Base-by-base conservation (phyloP, 345 rosid genomes). In the Lumnitzera racemosa region DNA sequence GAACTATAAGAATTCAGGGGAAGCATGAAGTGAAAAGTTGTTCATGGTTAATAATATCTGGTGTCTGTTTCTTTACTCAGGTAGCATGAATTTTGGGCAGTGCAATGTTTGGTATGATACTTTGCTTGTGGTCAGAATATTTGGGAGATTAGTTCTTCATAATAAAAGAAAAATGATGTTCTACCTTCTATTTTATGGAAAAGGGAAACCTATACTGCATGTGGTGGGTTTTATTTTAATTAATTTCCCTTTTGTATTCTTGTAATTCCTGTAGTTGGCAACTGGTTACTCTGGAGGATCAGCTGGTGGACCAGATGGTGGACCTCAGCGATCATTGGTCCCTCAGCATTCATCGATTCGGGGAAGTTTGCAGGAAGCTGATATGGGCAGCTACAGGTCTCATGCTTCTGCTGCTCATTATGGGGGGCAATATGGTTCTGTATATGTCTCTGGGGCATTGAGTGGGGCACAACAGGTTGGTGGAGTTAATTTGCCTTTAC, bases 291-390 rank as follows among this genome's bases (percentile, higher is more conserved):
- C 90, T 23, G 92, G 83, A 47, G 76, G 82, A 66, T 73, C 95
- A 51, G 86, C 76, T 41, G 86, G 84, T 6, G 86, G 87, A 6
- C 59, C 73, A 9, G 98, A 85, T 62, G 86, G 78, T 36, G 75
- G 78, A 13, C 71, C 98, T 70, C 96, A 87, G 51, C 74, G 70
- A 54, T 72, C 95, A 6, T 59, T 86, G 72, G 72, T 78, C 51
- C 73, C 88, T 67, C 83, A 87, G 55, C 91, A 83, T 72, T 78
- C 82, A 2, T 75, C 91, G 24, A 60, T 84, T 14, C 58, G 79
- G n/a, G 80, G 80, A 70, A 72, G 71, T 66, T 55, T 87, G 56
- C 92, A 83, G 67, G 97, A 88, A 62, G 77, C 73, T 25, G 99
- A 88, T 53, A 73, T 69, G 51, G 80, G 80, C 63, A 90, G 83